Evolutionary conservation across 2,329 filamentous ascomycete species (phyloP).

Genomic region (Diaporthe ampelina): DNA sequence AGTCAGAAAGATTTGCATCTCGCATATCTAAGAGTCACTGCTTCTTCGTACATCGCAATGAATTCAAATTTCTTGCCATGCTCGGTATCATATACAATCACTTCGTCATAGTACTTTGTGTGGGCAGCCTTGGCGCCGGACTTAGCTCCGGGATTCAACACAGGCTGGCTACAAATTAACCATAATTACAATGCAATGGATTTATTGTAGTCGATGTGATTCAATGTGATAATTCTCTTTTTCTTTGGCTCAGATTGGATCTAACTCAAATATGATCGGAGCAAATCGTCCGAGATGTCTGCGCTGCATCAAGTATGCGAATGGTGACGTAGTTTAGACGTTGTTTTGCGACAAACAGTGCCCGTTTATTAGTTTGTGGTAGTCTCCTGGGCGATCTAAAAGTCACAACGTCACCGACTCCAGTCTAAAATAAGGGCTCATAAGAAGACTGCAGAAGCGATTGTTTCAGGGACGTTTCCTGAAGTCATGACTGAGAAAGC

Average conservation of each 20-base stretch:
- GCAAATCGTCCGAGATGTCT: background rate
- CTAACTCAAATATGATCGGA: background rate
- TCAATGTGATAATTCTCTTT: too few species aligned
- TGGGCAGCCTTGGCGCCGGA: background rate
- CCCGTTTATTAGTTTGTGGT: background rate
- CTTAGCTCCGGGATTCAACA: background rate
- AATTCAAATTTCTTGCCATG: too few species aligned
- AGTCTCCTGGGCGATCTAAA: background rate
- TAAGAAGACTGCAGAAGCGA: background rate
- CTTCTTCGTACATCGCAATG: background rate
- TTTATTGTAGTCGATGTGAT: background rate
- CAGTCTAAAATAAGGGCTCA: background rate
- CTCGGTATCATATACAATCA: too few species aligned
- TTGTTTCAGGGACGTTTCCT: background rate
- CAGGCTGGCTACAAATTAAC: too few species aligned
- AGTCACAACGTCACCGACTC: conserved; percentile 26
- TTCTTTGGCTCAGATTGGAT: background rate
- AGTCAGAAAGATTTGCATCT: background rate
- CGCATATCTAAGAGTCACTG: background rate
- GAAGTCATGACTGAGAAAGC: background rate
- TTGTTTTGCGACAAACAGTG: background rate
- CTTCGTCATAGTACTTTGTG: background rate
- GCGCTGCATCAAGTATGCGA: background rate
- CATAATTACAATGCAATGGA: background rate
- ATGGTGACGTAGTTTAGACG: conserved; percentile 20